A percentile compares a stretch with the other conserved stretches of the same genome.
Conservation (phyloP, 2,329 filamentous ascomycete species). For the Venturia aucupariae region DNA sequence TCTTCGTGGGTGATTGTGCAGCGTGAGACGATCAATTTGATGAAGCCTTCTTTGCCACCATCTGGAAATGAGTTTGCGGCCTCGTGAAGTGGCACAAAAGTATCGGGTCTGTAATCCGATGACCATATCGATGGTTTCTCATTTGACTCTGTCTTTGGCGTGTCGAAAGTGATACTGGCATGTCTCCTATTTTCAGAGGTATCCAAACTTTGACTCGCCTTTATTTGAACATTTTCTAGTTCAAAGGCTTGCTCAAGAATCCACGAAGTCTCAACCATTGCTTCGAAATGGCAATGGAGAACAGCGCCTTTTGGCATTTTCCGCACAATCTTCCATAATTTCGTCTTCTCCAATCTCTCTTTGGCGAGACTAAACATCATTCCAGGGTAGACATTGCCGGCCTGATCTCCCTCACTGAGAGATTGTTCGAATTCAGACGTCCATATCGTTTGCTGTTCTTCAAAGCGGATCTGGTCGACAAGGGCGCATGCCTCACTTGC, state of each 20-base stretch:
- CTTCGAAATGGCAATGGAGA: constrained; percentile 80
- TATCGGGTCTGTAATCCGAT: constrained; percentile 49
- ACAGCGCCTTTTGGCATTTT: constrained; percentile 83
- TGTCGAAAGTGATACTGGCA: constrained; percentile 44
- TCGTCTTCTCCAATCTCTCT: constrained; percentile 73
- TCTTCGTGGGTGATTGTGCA: constrained; percentile 65
- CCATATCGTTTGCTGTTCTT: constrained; percentile 72
- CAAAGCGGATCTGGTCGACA: constrained; percentile 66
- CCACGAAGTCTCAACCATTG: constrained; percentile 82
- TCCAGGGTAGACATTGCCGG: constrained; percentile 65
- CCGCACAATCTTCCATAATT: constrained; percentile 75
- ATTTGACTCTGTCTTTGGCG: constrained; percentile 33
- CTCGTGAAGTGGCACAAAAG: constrained; percentile 47
- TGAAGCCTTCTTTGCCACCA: constrained; percentile 61
- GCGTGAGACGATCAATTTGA: constrained; percentile 65
- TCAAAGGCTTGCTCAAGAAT: constrained; percentile 62
- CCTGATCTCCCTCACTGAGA: constrained; percentile 45
- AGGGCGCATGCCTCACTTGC: constrained; percentile 70
- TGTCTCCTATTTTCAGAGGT: constrained; percentile 22
- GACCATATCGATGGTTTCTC: constrained; percentile 53
- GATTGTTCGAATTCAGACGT: constrained; percentile 62
- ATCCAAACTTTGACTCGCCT: constrained; percentile 48
- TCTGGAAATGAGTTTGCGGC: constrained; percentile 69
- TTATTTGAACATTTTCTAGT: constrained; percentile 65
- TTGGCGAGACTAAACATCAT: constrained; percentile 92